Evolutionary conservation across 495 filamentous ascomycete species (phyloP).

Genomic region (Penicillium chermesinum): DNA sequence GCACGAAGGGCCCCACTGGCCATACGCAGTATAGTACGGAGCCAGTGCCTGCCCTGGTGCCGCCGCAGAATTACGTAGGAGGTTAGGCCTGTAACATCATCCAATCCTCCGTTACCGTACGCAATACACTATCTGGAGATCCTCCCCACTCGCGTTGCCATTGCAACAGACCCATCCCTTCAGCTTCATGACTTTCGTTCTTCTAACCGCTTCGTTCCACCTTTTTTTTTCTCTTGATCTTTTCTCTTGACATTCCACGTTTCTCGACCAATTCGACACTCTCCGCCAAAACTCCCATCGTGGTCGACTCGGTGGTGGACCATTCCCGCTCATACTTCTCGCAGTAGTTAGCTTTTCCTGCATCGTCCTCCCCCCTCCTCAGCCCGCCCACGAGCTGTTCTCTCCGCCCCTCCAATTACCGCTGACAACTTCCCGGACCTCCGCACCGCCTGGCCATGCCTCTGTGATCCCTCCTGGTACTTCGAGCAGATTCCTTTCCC

Average conservation of each 20-base stretch:
- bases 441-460: conserved; percentile 13
- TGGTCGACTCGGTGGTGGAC: not conserved
- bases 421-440: conserved; percentile 12
- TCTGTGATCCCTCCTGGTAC: conserved; percentile 7
- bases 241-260: conserved; percentile 17
- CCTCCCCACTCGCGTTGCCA: conserved; percentile 49
- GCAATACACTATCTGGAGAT: conserved; percentile 37
- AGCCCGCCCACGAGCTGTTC: conserved; percentile 23
- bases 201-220: conserved; percentile 29
- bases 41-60: too few species aligned
- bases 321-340: conserved; percentile 1
- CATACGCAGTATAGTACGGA: too few species aligned
- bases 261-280: conserved; percentile 10
- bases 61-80: conserved; percentile 8
- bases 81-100: not conserved
- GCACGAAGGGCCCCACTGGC: too few species aligned
- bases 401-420: conserved; percentile 20
- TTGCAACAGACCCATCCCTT: conserved; percentile 50
- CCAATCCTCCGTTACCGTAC: not conserved
- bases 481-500: conserved; percentile 3
- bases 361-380: conserved; percentile 16
- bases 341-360: conserved; percentile 1
- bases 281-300: conserved; percentile 5
- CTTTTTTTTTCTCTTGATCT: conserved; percentile 18
- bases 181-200: conserved; percentile 45